These are phyloP conservation scores for Metschnikowia santaceciliae DNA, from an alignment of 805 yeast species.

Conservation along the genomic window DNA sequence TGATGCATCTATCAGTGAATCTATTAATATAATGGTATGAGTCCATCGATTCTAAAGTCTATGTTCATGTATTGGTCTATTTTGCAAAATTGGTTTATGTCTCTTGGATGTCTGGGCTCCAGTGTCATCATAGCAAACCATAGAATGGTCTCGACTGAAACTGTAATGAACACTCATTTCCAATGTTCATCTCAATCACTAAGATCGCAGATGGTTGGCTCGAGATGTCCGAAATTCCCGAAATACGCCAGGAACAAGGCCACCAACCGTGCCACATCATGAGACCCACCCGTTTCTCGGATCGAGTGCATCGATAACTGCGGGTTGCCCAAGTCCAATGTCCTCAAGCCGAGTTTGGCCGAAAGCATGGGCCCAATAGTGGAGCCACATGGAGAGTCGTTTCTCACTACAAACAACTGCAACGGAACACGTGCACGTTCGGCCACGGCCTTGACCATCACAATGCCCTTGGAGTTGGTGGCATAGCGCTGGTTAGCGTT, in stretches of 20 bases:
- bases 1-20: too few relatives aligned
- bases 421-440: conserved; percentile 67
- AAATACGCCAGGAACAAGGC: conserved; percentile 62
- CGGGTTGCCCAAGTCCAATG: conserved; percentile 88
- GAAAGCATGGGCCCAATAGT: conserved; percentile 95
- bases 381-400: conserved; percentile 92
- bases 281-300: conserved; percentile 84
- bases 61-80: too few relatives aligned
- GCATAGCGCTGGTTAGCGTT: conserved; percentile 96
- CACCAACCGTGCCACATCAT: conserved; percentile 63
- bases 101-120: background rate
- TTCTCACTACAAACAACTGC: conserved; percentile 89
- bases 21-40: too few relatives aligned
- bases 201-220: conserved; percentile 12
- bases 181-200: too few relatives aligned
- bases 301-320: conserved; percentile 92
- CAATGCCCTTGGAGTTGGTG: conserved; percentile 88
- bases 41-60: too few relatives aligned
- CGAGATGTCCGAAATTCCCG: conserved; percentile 29
- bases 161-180: too few relatives aligned
- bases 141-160: background rate
- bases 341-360: conserved; percentile 79
- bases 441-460: conserved; percentile 70
- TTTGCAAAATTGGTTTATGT: too few relatives aligned
- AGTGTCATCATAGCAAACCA: background rate